Conservation (phyloP, 2,329 filamentous ascomycete species). For the Ustulina deusta region DNA sequence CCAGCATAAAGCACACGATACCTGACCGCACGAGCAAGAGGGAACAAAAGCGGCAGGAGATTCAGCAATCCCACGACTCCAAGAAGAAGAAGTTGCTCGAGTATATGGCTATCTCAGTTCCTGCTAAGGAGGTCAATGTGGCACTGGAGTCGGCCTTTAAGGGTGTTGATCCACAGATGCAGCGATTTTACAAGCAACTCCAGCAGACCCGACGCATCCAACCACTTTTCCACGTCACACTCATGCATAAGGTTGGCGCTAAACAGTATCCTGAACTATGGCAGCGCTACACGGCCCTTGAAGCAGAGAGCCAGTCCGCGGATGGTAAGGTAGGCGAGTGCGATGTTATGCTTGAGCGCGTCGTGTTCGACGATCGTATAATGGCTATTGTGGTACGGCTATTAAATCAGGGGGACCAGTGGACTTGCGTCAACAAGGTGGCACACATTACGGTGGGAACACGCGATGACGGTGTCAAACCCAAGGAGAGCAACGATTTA, state of each 20-base stretch:
- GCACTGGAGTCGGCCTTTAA: constrained; percentile 79
- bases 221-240: constrained; percentile 89
- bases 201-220: constrained; percentile 81
- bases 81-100: constrained; percentile 64
- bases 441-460: constrained; percentile 94
- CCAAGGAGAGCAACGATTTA: constrained; percentile 92
- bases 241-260: constrained; percentile 81
- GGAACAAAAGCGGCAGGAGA: constrained; percentile 59
- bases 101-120: constrained; percentile 67
- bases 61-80: constrained; percentile 50
- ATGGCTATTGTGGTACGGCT: constrained; percentile 93
- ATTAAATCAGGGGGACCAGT: constrained; percentile 65
- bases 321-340: constrained; percentile 71
- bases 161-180: constrained; percentile 61
- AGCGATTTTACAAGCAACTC: constrained; percentile 81
- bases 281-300: constrained; percentile 74
- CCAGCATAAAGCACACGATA: constrained; percentile 80
- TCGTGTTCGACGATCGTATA: constrained; percentile 86
- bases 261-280: constrained; percentile 76
- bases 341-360: constrained; percentile 71
- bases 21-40: constrained; percentile 66
- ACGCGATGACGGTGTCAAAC: constrained; percentile 78
- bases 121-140: constrained; percentile 57
- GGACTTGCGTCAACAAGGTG: constrained; percentile 80
- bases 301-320: constrained; percentile 53